These are phyloP conservation scores for Diospyros kaki DNA, from an alignment of 148 eudicot genomes.

Conservation along the genomic window DNA sequence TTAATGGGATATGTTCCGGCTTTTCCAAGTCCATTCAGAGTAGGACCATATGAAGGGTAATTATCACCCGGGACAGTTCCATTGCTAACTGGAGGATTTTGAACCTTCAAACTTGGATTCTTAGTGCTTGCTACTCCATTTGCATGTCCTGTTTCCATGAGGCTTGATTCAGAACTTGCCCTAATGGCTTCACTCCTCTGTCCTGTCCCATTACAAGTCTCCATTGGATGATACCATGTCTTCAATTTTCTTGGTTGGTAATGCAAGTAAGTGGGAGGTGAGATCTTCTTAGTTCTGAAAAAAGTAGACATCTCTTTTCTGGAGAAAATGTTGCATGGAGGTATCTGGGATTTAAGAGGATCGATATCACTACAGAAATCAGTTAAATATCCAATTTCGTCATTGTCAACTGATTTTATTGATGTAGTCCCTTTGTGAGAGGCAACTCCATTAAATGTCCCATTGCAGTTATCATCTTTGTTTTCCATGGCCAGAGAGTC, in stretches of 20 bases:
- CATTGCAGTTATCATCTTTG: constrained; percentile 30
- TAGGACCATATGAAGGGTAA: constrained; percentile 21
- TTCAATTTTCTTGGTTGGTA: constrained; percentile 36
- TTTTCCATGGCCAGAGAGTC: constrained; percentile 20
- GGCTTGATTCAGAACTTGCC: constrained; percentile 17
- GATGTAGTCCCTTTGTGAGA: constrained; percentile 12
- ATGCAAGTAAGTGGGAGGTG: constrained; percentile 43
- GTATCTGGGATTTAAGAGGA: constrained; percentile 72
- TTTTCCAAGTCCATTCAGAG: constrained; percentile 16
- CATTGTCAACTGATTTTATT: constrained; percentile 6
- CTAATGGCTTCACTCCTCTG: constrained; percentile 24
- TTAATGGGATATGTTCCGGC: constrained; percentile 14
- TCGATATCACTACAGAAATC: constrained; percentile 31
- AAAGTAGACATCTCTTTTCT: constrained; percentile 72
- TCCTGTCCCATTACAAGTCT: constrained; percentile 23
- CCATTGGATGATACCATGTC: constrained; percentile 24
- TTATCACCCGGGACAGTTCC: constrained; percentile 22
- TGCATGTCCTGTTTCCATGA: constrained; percentile 21
- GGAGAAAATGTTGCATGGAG: constrained; percentile 67
- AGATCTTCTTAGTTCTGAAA: constrained; percentile 48
- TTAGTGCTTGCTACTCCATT: constrained; percentile 41
- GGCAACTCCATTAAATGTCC: constrained; percentile 16
- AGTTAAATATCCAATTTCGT: constrained; percentile 7
- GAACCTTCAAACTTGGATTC: constrained; percentile 21
- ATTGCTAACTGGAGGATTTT: constrained; percentile 18